Base-by-base conservation (phyloP, 306 rosid genomes). In the Clitoria ternatea region DNA sequence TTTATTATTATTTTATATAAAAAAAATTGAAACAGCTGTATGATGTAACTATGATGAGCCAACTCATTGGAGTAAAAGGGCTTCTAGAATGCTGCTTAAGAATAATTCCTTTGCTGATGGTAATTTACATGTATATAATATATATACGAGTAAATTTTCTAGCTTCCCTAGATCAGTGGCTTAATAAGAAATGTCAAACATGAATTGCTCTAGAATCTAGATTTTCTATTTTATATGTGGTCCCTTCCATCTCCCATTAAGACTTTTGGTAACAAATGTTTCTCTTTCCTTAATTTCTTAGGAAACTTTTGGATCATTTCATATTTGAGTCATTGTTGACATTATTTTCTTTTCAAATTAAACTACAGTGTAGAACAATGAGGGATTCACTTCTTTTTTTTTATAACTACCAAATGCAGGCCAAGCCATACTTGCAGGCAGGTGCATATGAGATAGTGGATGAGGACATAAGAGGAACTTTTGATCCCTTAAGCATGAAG, bases 401-500 rank as follows among this genome's bases (percentile, higher is more conserved):
- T 45, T 20, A 20, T 33, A 52, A 56, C 40, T 57, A 5, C 47
- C 61, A 49, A 69, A 6, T 77, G 82, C 88, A 93, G 98, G 98
- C 98, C 64, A 93, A 88, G 73, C 98, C 98, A 0, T 85, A 90
- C 83, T 85, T 93, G 45, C 98, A 93, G 69, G 98, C 97, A n/a
- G 94, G 90, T 32, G 96, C 90, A 47, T 88, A 66, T 40, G 94
- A 93, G 81, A 84, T 90, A 17, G 97, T 90, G 66, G 98, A 93
- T 70, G 92, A 85, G 14, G 85, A 82, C 73, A 60, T 93, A 49
- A 70, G 69, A 49, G 92, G 83, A 73, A 82, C 55, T 14, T 93
- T 82, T 71, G 94, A 88, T 75, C 73, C 70, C 6, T 80, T 80
- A 36, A 92, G 98, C 83, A 90, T 92, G 96, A 86, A 60, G 65